These are phyloP conservation scores for Dalechampia spathulata DNA, from an alignment of 441 rosid genomes.

Conservation along the genomic window DNA sequence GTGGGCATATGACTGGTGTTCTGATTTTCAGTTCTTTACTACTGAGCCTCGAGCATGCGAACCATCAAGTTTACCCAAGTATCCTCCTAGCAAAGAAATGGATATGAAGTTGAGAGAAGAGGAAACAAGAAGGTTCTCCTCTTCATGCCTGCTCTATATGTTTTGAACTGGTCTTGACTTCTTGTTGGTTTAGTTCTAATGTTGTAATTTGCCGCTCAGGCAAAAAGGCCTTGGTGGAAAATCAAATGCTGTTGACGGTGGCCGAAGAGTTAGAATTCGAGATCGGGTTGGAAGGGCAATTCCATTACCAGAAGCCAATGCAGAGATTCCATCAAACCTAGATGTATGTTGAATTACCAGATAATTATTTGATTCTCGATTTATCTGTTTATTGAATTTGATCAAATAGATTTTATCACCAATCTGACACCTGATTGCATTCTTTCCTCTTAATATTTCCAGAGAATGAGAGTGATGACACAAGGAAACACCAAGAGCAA, in stretches of 20 bases:
- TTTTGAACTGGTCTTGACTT: slow-evolving; percentile 9
- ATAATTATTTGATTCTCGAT: background rate
- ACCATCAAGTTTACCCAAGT: slow-evolving; percentile 78
- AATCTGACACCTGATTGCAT: too few relatives aligned
- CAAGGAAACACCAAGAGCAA: slow-evolving; percentile 67
- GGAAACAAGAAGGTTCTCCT: slow-evolving; percentile 64
- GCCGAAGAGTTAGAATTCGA: slow-evolving; percentile 43
- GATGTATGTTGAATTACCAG: slow-evolving; percentile 34
- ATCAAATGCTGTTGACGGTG: slow-evolving; percentile 48
- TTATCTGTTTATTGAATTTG: background rate
- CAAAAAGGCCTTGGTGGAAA: slow-evolving; percentile 54
- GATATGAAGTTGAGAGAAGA: slow-evolving; percentile 76
- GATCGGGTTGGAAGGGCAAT: slow-evolving; percentile 66
- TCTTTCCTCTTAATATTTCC: too few relatives aligned
- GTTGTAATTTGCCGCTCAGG: slow-evolving; percentile 29
- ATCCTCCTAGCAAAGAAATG: slow-evolving; percentile 92
- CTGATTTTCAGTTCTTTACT: slow-evolving; percentile 62
- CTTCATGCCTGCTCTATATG: background rate
- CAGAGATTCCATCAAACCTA: slow-evolving; percentile 71
- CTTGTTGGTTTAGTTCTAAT: slow-evolving; percentile 12
- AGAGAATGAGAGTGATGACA: slow-evolving; percentile 65
- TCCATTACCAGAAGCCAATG: slow-evolving; percentile 94
- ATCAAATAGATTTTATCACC: background rate
- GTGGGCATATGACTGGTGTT: slow-evolving; percentile 18
- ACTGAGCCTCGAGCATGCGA: slow-evolving; percentile 78